These are phyloP conservation scores for Funneliformis caledonium DNA, from an alignment of 371 early-diverging fungal genomes.

Conservation along the genomic window DNA sequence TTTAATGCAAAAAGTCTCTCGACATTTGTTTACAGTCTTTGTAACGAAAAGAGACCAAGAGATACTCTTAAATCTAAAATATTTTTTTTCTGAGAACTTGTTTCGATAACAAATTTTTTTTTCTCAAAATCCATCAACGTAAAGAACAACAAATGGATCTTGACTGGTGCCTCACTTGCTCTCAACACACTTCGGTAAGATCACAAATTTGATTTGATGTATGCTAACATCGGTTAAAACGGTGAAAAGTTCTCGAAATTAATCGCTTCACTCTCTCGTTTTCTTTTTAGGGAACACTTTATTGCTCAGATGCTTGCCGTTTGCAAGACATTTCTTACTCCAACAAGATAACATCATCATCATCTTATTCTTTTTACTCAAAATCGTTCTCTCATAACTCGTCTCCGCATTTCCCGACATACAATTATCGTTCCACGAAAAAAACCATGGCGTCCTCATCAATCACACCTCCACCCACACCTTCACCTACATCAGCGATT, in stretches of 20 bases:
- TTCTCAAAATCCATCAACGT: not conserved
- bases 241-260: not conserved
- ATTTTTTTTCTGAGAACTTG: not conserved
- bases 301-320: slow-evolving; percentile 21
- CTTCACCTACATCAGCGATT: not conserved
- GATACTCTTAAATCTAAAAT: no score
- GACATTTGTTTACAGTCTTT: no score
- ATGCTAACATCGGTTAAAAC: not conserved
- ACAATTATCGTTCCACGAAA: not conserved
- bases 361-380: not conserved
- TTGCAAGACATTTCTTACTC: not conserved
- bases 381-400: not conserved
- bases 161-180: slow-evolving; percentile 32
- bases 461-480: not conserved
- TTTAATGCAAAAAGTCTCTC: no score
- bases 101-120: not conserved
- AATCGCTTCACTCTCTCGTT: no score
- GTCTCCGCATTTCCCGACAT: no score
- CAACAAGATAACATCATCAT: not conserved
- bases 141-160: slow-evolving; percentile 17
- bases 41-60: no score
- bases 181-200: slow-evolving; percentile 30
- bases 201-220: not conserved
- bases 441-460: not conserved
- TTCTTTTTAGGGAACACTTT: slow-evolving; percentile 3